phyloP scores from a whole-genome alignment of 352 stramenopile species.

The Peronospora farinosa region DNA sequence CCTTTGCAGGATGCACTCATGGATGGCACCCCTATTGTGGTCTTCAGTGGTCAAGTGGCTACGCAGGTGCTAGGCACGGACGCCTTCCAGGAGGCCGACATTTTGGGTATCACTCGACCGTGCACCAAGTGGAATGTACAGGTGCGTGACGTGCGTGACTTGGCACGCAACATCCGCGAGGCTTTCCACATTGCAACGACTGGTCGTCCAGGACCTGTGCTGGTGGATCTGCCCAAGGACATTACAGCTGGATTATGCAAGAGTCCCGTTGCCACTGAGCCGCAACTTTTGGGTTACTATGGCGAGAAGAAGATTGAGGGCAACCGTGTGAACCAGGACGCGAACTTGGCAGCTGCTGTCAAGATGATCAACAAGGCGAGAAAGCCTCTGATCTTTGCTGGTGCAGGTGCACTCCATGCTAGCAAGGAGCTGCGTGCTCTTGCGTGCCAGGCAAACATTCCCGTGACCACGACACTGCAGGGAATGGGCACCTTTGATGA shows the following conservation, averaged over 20 bases:
- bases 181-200: conserved; percentile 94
- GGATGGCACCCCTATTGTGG: conserved; percentile 91
- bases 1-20: conserved; percentile 92
- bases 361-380: conserved; percentile 92
- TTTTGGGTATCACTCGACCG: conserved; percentile 80
- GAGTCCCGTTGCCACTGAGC: conserved; percentile 59
- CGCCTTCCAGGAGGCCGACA: conserved; percentile 89
- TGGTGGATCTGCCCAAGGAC: conserved; percentile 95
- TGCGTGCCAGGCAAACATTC: conserved; percentile 90
- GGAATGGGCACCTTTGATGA: conserved; percentile 93
- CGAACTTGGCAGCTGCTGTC: conserved; percentile 58
- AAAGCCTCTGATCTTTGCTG: conserved; percentile 93
- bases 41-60: conserved; percentile 91
- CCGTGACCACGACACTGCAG: conserved; percentile 92
- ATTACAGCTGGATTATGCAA: conserved; percentile 82
- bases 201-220: conserved; percentile 89
- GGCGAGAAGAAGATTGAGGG: conserved; percentile 74
- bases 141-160: conserved; percentile 92
- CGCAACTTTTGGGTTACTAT: conserved; percentile 81
- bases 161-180: conserved; percentile 92
- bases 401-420: conserved; percentile 85
- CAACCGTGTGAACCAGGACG: conserved; percentile 77
- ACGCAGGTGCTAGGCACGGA: conserved; percentile 88
- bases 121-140: conserved; percentile 97
- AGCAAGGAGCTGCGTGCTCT: conserved; percentile 88